Evolutionary conservation across 139 green algal species (phyloP).

Genomic region (Closterium sp.): DNA sequence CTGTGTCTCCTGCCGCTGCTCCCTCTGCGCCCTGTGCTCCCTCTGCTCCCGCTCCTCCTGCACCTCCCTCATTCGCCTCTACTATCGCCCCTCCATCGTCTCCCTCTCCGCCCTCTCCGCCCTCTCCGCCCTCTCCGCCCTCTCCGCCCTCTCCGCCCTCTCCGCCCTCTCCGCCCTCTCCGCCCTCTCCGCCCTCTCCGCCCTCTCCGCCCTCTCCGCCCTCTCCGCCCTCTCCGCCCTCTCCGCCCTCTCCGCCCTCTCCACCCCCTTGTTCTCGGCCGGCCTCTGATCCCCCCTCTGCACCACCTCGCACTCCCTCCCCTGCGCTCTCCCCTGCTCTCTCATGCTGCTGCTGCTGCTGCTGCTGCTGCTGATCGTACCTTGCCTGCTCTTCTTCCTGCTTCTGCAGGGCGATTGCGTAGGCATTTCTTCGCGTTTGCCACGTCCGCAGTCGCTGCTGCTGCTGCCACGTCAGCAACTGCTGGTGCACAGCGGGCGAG

Average conservation of each 20-base stretch:
- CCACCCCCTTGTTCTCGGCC: not conserved
- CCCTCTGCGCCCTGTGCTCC: not conserved
- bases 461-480: not conserved
- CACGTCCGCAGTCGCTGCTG: not conserved
- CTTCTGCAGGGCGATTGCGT: not conserved
- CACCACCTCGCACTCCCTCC: not conserved
- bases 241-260: not conserved
- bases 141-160: not conserved
- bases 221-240: not conserved
- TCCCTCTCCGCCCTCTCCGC: not conserved
- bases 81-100: not conserved
- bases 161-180: not conserved
- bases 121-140: not conserved
- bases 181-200: not conserved
- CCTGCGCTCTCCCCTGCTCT: not conserved
- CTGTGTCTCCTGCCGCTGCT: not conserved
- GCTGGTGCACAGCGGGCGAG: not conserved
- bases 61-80: not conserved
- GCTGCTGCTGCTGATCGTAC: not conserved
- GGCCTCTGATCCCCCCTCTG: not conserved
- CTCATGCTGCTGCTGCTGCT: not conserved
- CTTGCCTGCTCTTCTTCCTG: not conserved
- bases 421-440: not conserved
- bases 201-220: not conserved
- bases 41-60: not conserved